Base-by-base conservation (phyloP, 2,329 filamentous ascomycete genomes). In the Claviceps digitariae region DNA sequence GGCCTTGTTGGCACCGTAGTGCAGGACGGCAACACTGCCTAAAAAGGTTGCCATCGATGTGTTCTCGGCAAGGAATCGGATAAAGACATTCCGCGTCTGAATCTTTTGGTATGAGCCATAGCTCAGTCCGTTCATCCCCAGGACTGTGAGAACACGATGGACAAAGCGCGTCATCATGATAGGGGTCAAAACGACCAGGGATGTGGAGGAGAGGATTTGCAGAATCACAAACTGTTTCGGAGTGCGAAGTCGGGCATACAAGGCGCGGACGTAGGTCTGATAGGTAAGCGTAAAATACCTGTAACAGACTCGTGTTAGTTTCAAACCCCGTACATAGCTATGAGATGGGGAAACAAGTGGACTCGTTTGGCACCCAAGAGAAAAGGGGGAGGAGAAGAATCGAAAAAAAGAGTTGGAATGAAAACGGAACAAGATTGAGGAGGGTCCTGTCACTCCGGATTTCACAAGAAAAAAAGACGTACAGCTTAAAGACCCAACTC, bases 401-500 rank as follows among this genome's bases (percentile, higher is more conserved):
- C 8, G 27, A 29, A 8, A 29, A 29, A 8, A 29, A 29, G 8
- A 29, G 27, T 29, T 4, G 8, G 4, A 29, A 8, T 4, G 27
- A 29, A 29, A 29, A 29, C n/a, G 27, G 27, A 8, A 8, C 27
- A 29, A 29, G 27, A 29, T 8, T 29, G 27, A 44, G 41, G 21
- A 13, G 27, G 27, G 27, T 8, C 4, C 27, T 29, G 8, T 29
- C 27, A 29, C 27, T 44, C 41, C 15, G 17, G 38, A 15, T 9
- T 17, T 23, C 12, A 25, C 4, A 29, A 29, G 27, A 41, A 4
- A 41, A 10, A 20, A 49, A 12, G 23, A 68, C 77, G 67, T 63
- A 83, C 77, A 86, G 72, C 64, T 86, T 86, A 61, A 86, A 86
- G 44, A 84, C 77, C 78, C 81, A 86, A 58, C 80, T 82, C 54